These are phyloP conservation scores for Candida taoyuanica DNA, from an alignment of 805 yeast species.

Conservation along the genomic window DNA sequence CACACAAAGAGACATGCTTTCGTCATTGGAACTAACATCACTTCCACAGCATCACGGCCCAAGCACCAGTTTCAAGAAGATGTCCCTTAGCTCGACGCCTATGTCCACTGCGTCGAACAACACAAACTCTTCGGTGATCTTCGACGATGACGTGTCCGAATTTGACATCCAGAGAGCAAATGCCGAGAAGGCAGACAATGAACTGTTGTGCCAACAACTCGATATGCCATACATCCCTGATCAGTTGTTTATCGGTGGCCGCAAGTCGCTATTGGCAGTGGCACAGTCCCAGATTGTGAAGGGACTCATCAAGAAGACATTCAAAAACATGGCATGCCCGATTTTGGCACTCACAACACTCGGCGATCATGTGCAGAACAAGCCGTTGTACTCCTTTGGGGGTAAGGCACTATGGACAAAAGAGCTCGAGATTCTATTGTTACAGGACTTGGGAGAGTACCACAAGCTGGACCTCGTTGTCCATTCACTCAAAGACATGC, in stretches of 20 bases:
- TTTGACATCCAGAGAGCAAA: conserved; percentile 8
- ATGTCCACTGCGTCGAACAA: conserved; percentile 12
- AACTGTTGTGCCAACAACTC: conserved; percentile 9
- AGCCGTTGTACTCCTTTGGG: conserved; percentile 90
- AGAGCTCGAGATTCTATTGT: conserved; percentile 78
- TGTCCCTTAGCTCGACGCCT: conserved; percentile 15
- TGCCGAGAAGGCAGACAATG: conserved; percentile 9
- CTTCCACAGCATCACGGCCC: conserved; percentile 12
- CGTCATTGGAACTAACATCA: conserved; percentile 10
- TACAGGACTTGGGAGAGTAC: conserved; percentile 54
- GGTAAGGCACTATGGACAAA: conserved; percentile 97
- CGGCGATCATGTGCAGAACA: conserved; percentile 83
- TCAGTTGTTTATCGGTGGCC: conserved; percentile 66
- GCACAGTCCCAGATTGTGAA: conserved; percentile 77
- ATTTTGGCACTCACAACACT: conserved; percentile 78
- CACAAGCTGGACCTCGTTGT: conserved; percentile 83
- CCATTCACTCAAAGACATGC: conserved; percentile 90
- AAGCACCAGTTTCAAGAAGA: conserved; percentile 17
- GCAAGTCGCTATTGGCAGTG: conserved; percentile 84
- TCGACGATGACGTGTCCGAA: conserved; percentile 19
- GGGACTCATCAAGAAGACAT: conserved; percentile 47
- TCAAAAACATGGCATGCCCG: conserved; percentile 66
- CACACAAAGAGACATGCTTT: conserved; percentile 8
- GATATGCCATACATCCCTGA: conserved; percentile 25
- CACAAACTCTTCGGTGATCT: conserved; percentile 22